A percentile compares a stretch with the other conserved stretches of the same genome.
Evolutionary conservation across 1,139 yeast genomes (phyloP).

Genomic region (Yamadazyma taylorii): DNA sequence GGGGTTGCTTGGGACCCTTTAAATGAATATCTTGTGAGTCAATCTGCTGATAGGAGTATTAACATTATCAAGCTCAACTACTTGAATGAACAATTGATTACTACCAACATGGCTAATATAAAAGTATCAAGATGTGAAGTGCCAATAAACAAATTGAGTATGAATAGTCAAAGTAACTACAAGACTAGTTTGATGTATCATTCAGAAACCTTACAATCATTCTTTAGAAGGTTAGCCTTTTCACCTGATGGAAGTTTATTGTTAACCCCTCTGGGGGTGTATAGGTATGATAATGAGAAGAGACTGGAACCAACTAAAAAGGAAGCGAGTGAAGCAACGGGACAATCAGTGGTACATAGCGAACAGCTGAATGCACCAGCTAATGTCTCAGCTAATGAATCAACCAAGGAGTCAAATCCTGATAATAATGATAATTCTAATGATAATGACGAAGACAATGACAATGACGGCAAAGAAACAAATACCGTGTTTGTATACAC

Average conservation of each 20-base stretch:
- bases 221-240: slow-evolving; percentile 80
- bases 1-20: slow-evolving; percentile 96
- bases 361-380: too few species aligned
- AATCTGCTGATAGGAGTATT: slow-evolving; percentile 85
- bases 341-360: too few species aligned
- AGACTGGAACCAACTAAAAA: not conserved
- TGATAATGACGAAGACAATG: slow-evolving; percentile 6
- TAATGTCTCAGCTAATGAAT: too few species aligned
- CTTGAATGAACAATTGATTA: not conserved
- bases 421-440: not conserved
- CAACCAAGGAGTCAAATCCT: too few species aligned
- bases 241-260: slow-evolving; percentile 88
- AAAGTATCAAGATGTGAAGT: slow-evolving; percentile 17
- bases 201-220: slow-evolving; percentile 84
- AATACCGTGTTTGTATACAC: slow-evolving; percentile 80
- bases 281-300: slow-evolving; percentile 24
- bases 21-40: slow-evolving; percentile 76
- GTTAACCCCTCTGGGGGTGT: slow-evolving; percentile 81
- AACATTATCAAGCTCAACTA: slow-evolving; percentile 48
- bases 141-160: slow-evolving; percentile 6
- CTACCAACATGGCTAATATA: slow-evolving; percentile 2
- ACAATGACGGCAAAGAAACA: slow-evolving; percentile 13
- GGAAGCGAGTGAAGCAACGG: not conserved
- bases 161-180: not conserved
- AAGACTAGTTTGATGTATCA: slow-evolving; percentile 50